Evolutionary conservation across 306 rosid genomes (phyloP).

Genomic region (Gastrolobium bilobum): DNA sequence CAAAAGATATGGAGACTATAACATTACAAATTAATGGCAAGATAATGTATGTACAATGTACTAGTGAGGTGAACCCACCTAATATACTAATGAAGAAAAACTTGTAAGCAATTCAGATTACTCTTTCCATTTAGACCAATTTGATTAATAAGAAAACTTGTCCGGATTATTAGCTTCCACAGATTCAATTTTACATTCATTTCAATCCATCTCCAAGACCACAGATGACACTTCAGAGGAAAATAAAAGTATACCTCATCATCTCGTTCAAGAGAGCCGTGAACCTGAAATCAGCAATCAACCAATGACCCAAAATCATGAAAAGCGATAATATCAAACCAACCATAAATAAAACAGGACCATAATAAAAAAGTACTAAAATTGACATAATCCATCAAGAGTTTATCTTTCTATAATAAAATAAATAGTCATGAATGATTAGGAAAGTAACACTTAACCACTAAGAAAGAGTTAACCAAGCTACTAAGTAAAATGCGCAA

Average conservation of each 20-base stretch:
- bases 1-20: neutral
- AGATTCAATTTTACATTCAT: constrained; percentile 27
- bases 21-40: neutral
- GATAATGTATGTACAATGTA: neutral
- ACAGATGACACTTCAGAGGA: constrained; percentile 30
- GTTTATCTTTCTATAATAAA: constrained; percentile 36
- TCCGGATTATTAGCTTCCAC: neutral
- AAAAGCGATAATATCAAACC: constrained; percentile 30
- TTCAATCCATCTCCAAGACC: constrained; percentile 28
- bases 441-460: constrained; percentile 16
- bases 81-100: constrained; percentile 6
- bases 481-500: neutral
- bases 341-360: constrained; percentile 17
- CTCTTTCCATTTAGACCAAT: neutral
- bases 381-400: constrained; percentile 12
- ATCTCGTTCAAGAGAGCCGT: constrained; percentile 94
- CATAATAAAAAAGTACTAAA: constrained; percentile 23
- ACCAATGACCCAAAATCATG: constrained; percentile 31
- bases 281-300: constrained; percentile 74
- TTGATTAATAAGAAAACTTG: constrained; percentile 6
- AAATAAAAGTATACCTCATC: constrained; percentile 78
- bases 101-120: neutral
- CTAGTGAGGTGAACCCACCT: neutral
- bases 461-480: constrained; percentile 1
- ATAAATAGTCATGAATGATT: constrained; percentile 13